A percentile compares a stretch with the other conserved stretches of the same genome.
phyloP scores from a whole-genome alignment of 305 asterid genomes.

The Fraxinus dipetala region DNA sequence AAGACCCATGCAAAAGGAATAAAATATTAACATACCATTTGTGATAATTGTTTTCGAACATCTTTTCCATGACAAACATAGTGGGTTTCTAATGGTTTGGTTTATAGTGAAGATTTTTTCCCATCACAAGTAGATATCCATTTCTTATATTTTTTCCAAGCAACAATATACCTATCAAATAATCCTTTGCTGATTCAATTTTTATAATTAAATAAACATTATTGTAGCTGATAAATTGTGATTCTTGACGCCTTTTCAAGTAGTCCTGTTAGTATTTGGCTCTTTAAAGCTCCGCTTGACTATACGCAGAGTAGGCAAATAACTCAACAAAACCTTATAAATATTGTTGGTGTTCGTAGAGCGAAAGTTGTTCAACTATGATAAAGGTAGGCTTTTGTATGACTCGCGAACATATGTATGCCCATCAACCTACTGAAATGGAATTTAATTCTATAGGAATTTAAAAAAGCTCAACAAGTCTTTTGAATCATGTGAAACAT shows the following conservation, averaged over 20 bases:
- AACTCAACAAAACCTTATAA: neutral
- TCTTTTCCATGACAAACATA: neutral
- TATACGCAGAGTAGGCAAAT: neutral
- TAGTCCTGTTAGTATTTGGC: neutral
- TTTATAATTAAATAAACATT: neutral
- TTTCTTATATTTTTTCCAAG: neutral
- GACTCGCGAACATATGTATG: too few species aligned
- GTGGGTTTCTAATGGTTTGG: neutral
- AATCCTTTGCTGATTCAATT: neutral
- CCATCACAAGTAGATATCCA: neutral
- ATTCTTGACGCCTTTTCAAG: neutral
- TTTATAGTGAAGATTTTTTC: neutral
- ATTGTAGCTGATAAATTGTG: neutral
- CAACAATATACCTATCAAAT: too few species aligned
- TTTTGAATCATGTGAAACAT: neutral
- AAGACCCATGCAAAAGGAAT: slow-evolving; percentile 27
- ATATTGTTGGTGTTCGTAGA: neutral
- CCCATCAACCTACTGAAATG: neutral
- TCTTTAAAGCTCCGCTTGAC: too few species aligned
- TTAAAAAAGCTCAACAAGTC: neutral
- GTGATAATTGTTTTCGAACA: neutral
- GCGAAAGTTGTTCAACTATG: neutral
- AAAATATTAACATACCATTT: neutral
- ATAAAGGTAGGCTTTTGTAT: too few species aligned
- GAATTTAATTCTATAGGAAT: neutral